A percentile compares a stretch with the other conserved stretches of the same genome.
Evolutionary conservation across 164 flowering plant genomes (phyloP).

Genomic region (Dillenia turbinata): DNA sequence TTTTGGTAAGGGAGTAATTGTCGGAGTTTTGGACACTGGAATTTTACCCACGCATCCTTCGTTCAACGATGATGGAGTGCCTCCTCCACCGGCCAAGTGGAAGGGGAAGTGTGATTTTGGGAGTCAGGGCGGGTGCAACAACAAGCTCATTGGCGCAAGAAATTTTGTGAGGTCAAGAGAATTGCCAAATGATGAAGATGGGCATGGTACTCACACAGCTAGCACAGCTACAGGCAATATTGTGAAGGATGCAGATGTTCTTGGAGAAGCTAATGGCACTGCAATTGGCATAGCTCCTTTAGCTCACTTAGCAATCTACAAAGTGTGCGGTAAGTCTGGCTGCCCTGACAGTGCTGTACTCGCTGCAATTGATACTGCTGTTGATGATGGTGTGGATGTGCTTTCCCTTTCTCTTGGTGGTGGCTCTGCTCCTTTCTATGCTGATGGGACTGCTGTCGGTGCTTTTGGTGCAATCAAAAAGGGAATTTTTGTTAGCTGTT

Average conservation of each 20-base stretch:
- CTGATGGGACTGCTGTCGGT: conserved; percentile 15
- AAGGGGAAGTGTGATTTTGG: conserved; percentile 36
- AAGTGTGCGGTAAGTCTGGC: conserved; percentile 23
- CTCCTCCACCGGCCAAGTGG: conserved; percentile 53
- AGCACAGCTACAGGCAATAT: conserved; percentile 33
- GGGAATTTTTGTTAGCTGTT: conserved; percentile 47
- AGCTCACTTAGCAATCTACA: conserved; percentile 23
- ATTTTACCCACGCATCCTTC: conserved; percentile 39
- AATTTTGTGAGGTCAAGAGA: conserved; percentile 17
- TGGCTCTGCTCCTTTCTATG: neutral
- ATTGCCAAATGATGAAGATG: conserved; percentile 29
- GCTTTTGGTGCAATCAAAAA: conserved; percentile 33
- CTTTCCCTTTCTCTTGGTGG: conserved; percentile 30
- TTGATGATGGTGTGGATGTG: conserved; percentile 37
- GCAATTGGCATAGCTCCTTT: conserved; percentile 37
- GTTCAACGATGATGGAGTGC: conserved; percentile 37
- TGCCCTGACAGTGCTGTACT: conserved; percentile 22
- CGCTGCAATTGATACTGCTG: conserved; percentile 27
- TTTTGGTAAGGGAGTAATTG: conserved; percentile 40
- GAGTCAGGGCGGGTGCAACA: conserved; percentile 25
- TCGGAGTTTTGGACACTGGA: conserved; percentile 48
- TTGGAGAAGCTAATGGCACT: conserved; percentile 25
- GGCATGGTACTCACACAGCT: conserved; percentile 38
- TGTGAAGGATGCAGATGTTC: conserved; percentile 15
- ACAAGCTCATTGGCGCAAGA: conserved; percentile 14